Evolutionary conservation across 768 basidiomycete genomes (phyloP), one percentile per base, ranked within the genome.

Genomic region (Russula compacta): DNA sequence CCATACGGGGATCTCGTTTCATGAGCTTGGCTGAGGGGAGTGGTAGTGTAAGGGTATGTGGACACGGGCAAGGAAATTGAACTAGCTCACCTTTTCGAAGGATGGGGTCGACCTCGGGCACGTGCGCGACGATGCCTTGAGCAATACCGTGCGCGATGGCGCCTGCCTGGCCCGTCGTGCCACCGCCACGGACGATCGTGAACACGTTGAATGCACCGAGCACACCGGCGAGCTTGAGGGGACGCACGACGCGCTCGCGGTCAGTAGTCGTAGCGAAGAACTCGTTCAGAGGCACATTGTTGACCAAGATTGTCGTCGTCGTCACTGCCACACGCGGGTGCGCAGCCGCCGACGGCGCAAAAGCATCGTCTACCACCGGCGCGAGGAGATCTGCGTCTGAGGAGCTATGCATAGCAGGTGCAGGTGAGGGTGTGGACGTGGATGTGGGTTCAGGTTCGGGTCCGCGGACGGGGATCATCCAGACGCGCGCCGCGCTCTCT

Each of bases 1-100:
- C 95, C 91, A 95, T 91, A 73, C 97, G 87, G 49, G 94, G 92
- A 78, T 99, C 95, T 68, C 95, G 85, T 72, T 84, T 83, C 60
- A 92, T 74, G 50, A 95, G 76, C 77, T 92, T 87, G 61, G 90
- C 95, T 97, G 70, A 64, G 14, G 63, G 51, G 11, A 29, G 43
- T n/a, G 63, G 51, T 10, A 29, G 43, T n/a, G 42, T 61, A 19
- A 61, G 55, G 2, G n/a, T 29, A 29, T 29, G 24, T 7, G 9
- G 24, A 17, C 17, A 46, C 10, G 15, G 11, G 33, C 7, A 12
- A 14, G 17, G 8, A 24, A n/a, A 24, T 10, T 10, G 9, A 38
- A 40, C 6, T 11, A 38, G 35, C 82, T 48, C 69, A 93, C 95
- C 86, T 80, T 82, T 83, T 69, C 81, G 80, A 66, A 99, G 74